Base-by-base conservation (phyloP, 352 stramenopile genomes). In the Phytophthora foliorum region DNA sequence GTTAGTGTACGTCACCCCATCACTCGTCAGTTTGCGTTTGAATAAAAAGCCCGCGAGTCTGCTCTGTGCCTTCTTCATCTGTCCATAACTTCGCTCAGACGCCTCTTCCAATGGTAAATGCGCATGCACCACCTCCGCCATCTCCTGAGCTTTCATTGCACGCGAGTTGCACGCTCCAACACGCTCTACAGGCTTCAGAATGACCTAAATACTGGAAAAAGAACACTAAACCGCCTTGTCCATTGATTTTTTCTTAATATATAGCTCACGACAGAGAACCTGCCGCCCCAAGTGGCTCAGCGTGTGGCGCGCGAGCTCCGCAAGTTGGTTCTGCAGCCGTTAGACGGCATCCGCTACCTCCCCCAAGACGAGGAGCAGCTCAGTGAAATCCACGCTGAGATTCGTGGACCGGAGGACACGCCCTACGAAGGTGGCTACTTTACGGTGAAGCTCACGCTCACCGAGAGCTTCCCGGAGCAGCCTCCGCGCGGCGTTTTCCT, bases 351-450 rank as follows among this genome's bases (percentile, higher is more conserved):
- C 49, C 72, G 86, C 24, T 96, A 99, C 80, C 57, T 96, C 24
- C 92, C 97, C 32, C 97, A 97, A 45, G 94, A 97, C 1, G 78
- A 97, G 45, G 92, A 98, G 54, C 82, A 89, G 38, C 82, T 99
- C 14, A 87, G 87, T 9, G 95, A 98, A 63, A 97, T 99, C 54
- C 85, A 98, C 83, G 97, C 94, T 16, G 96, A 99, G 78, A 97
- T 99, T 71, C 84, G 94, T 76, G 98, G 98, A 53, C 98, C 98
- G 13, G 92, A 97, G 73, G 94, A 97, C 69, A 99, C 98, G 56
- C 98, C 98, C 27, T 99, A 99, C 83, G 91, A 99, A 63, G 93
- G 86, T 17, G 96, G 92, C 36, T 95, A 92, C 65, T 99, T 99
- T 74, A 84, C 92, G 49, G 83, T 99, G 32, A 99, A 99, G 81